Percentiles rank a stretch among this genome's conserved stretches.
Conservation (phyloP, 2,329 filamentous ascomycete genomes). For the Trichoderma afroharzianum region DNA sequence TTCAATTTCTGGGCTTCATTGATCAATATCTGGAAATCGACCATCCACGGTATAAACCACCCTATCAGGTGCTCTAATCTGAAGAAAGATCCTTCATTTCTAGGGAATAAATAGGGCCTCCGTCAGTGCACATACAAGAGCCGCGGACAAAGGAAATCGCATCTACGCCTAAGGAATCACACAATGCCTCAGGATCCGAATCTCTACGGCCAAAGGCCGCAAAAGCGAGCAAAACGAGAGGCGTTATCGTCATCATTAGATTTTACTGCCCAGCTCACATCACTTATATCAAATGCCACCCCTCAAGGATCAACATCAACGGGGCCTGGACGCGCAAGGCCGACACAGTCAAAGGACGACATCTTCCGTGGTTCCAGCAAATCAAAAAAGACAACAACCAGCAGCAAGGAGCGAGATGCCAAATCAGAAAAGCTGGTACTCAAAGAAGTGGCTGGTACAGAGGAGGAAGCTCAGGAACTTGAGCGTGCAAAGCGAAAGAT, state of each 20-base stretch:
- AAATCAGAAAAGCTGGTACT: conserved; percentile 40
- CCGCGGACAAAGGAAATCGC: not conserved
- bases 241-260: conserved; percentile 70
- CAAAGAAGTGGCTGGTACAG: conserved; percentile 51
- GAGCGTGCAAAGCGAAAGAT: conserved; percentile 74
- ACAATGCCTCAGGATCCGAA: conserved; percentile 62
- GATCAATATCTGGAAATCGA: not conserved
- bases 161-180: not conserved
- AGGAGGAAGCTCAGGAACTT: conserved; percentile 64
- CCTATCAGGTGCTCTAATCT: not conserved
- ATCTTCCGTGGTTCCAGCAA: conserved; percentile 35
- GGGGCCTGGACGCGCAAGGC: conserved; percentile 41
- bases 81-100: not conserved
- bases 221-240: conserved; percentile 66
- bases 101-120: not conserved
- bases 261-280: conserved; percentile 84
- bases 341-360: conserved; percentile 46
- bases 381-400: conserved; percentile 23
- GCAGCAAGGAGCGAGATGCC: conserved; percentile 49
- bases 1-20: not conserved
- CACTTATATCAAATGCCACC: conserved; percentile 61
- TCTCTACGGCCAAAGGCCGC: conserved; percentile 72
- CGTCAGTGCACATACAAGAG: not conserved
- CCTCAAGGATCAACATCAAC: conserved; percentile 36
- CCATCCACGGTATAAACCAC: too few relatives aligned